Evolutionary conservation across 345 rosid species (phyloP).

Genomic region (Erysimum cheiranthoides): DNA sequence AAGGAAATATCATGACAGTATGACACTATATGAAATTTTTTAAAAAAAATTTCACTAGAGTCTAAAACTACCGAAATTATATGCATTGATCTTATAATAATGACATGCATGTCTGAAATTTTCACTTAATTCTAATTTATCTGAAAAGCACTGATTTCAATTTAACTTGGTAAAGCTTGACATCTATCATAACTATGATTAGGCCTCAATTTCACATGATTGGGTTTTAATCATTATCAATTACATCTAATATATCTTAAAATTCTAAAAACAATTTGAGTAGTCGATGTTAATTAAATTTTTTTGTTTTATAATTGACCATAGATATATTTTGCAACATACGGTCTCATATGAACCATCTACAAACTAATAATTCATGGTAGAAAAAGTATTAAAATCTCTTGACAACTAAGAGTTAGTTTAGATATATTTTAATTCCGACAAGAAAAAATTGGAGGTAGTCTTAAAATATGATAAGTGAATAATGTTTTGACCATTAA

Average conservation of each 20-base stretch:
- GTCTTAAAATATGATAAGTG: background rate
- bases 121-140: background rate
- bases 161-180: constrained; percentile 1
- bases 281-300: background rate
- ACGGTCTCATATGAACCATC: background rate
- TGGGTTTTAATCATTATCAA: background rate
- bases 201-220: background rate
- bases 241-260: background rate
- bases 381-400: background rate
- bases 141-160: background rate
- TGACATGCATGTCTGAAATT: background rate
- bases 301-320: background rate
- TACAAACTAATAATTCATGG: background rate
- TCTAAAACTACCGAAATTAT: background rate
- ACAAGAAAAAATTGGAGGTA: background rate
- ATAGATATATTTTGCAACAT: background rate
- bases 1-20: background rate
- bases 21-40: background rate
- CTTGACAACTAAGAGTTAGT: background rate
- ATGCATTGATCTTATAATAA: background rate
- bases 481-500: background rate
- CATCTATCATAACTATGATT: constrained; percentile 2
- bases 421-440: background rate
- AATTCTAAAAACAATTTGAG: background rate
- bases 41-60: background rate